Evolutionary conservation across 2,329 filamentous ascomycete species (phyloP).

Genomic region (Arachnopeziza araneosa): DNA sequence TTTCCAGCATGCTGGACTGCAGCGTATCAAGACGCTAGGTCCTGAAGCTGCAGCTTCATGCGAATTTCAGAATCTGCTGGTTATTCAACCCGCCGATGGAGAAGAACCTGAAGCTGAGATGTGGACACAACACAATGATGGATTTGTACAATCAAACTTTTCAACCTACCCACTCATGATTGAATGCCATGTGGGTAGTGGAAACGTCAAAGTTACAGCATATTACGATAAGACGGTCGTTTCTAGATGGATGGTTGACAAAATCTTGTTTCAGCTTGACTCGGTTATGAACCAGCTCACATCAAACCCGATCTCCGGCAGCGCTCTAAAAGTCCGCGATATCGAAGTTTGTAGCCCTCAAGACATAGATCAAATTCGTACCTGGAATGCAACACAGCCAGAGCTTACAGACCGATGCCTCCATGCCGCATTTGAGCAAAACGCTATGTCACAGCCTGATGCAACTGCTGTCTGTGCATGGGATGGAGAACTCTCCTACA

Average conservation of each 20-base stretch:
- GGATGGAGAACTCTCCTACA: not conserved
- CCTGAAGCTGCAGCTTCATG: conserved; percentile 11
- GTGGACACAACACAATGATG: not conserved
- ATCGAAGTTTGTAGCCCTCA: conserved; percentile 4
- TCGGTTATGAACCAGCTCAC: not conserved
- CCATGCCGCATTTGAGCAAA: not conserved
- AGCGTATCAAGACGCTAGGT: conserved; percentile 13
- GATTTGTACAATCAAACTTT: not conserved
- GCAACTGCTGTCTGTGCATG: not conserved
- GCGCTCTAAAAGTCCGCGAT: not conserved
- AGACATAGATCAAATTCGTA: conserved; percentile 1
- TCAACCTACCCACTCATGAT: not conserved
- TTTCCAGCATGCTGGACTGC: conserved; percentile 40
- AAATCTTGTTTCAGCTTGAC: not conserved
- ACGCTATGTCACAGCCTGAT: not conserved
- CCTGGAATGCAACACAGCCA: conserved; percentile 3
- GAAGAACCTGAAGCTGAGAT: not conserved
- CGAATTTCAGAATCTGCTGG: conserved; percentile 18
- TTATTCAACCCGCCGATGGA: conserved; percentile 10
- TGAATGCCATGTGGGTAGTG: not conserved
- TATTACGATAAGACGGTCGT: not conserved
- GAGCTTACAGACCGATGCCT: not conserved
- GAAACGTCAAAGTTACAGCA: not conserved
- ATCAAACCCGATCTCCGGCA: not conserved
- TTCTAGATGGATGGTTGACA: not conserved